Conservation (phyloP, 164 flowering plant species). For the Macadamia integrifolia region DNA sequence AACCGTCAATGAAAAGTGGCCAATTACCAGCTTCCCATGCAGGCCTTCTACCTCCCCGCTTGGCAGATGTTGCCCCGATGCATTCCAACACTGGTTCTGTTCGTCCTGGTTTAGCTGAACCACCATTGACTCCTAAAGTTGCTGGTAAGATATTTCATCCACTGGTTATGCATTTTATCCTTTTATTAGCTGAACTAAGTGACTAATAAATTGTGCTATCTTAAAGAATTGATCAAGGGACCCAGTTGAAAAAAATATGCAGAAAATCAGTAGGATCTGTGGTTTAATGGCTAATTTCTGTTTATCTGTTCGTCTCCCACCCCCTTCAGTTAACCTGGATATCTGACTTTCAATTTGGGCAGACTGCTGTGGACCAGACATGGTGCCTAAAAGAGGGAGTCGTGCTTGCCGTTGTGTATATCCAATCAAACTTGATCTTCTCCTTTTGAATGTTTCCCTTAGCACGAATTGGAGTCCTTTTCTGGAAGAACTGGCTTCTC, state of each 20-base stretch:
- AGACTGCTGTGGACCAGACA: slow-evolving; percentile 62
- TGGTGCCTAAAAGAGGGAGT: slow-evolving; percentile 50
- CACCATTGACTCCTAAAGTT: slow-evolving; percentile 61
- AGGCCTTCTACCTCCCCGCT: slow-evolving; percentile 24
- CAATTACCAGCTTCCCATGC: slow-evolving; percentile 27
- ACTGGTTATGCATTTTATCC: background rate
- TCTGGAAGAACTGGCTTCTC: slow-evolving; percentile 47
- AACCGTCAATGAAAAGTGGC: slow-evolving; percentile 42
- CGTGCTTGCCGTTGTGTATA: slow-evolving; percentile 65
- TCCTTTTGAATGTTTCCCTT: slow-evolving; percentile 52
- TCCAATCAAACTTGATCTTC: slow-evolving; percentile 66
- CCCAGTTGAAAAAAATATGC: no score
- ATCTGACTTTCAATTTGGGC: slow-evolving; percentile 12
- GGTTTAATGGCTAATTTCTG: background rate
- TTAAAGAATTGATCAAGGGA: no score
- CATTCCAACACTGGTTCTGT: slow-evolving; percentile 27
- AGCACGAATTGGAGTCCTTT: slow-evolving; percentile 51
- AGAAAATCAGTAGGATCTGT: background rate
- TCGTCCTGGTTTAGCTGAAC: slow-evolving; percentile 60
- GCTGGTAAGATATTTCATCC: slow-evolving; percentile 42
- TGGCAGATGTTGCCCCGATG: slow-evolving; percentile 33
- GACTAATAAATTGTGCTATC: no score
- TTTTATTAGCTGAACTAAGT: no score
- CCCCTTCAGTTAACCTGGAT: slow-evolving; percentile 12
- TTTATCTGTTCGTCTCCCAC: background rate